Conservation (phyloP, 768 basidiomycete genomes). For the Terana coerulea region DNA sequence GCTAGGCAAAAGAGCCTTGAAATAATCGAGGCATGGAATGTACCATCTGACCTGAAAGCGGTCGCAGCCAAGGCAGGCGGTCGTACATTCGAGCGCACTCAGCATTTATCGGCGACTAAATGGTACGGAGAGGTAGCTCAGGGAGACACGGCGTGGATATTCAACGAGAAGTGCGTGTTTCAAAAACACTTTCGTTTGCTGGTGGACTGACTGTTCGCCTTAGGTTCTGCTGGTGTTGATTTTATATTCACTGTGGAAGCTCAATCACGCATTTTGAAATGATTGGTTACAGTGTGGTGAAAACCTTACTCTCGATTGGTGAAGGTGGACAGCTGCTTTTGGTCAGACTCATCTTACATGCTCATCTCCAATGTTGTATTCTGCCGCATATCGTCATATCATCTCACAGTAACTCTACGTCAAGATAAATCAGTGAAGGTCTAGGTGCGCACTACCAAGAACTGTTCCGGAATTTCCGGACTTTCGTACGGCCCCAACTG, state of each 20-base stretch:
- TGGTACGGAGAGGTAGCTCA: slow-evolving; percentile 43
- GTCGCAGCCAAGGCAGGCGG: slow-evolving; percentile 30
- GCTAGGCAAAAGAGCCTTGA: slow-evolving; percentile 33
- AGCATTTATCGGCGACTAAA: slow-evolving; percentile 41
- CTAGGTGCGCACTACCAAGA: slow-evolving; percentile 59
- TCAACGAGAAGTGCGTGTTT: slow-evolving; percentile 39
- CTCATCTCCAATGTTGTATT: too few relatives aligned
- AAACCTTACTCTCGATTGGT: too few relatives aligned
- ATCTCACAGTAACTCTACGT: too few relatives aligned
- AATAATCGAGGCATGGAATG: slow-evolving; percentile 46
- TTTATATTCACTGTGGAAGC: too few relatives aligned
- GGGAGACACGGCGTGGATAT: slow-evolving; percentile 37
- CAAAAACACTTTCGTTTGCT: not conserved
- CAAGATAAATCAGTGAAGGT: too few relatives aligned
- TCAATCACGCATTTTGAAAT: too few relatives aligned
- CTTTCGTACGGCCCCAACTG: slow-evolving; percentile 52
- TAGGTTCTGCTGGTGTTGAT: slow-evolving; percentile 15
- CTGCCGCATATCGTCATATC: too few relatives aligned
- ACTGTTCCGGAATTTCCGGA: slow-evolving; percentile 68
- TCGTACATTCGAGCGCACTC: slow-evolving; percentile 28
- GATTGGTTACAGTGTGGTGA: too few relatives aligned
- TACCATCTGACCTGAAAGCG: slow-evolving; percentile 31
- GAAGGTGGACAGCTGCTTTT: too few relatives aligned
- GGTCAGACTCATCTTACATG: too few relatives aligned
- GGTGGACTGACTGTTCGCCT: not conserved